Base-by-base conservation (phyloP, 148 eudicot genomes). In the Dianthus caryophyllus region DNA sequence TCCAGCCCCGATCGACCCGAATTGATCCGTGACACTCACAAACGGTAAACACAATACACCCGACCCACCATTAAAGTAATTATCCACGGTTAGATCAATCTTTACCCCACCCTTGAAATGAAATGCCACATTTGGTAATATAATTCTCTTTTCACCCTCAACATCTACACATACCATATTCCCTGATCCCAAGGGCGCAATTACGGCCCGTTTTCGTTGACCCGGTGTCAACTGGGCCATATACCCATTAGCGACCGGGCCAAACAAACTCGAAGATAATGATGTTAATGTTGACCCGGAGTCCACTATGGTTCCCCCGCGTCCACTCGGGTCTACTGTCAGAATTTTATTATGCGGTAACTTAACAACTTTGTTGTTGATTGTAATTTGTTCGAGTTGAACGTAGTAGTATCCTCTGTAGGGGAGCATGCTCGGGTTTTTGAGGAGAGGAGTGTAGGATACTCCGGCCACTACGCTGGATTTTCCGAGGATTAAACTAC, bases 281-380 rank as follows among this genome's bases (percentile, higher is more conserved):
- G 27, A 85, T 8, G 93, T 90, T 36, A 85, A 78, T 1, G 90
- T 80, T 0, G 90, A 73, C 52, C 93, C 93, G 22, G 96, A 85
- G 30, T 41, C 44, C 44, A 41, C 44, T 41, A 41, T 41, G 44
- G 44, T 41, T 9, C 44, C 44, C 12, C 44, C 93, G 9, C 71
- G 63, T 0, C 96, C 96, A n/a, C 43, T 54, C 0, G n/a, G 25
- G 2, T 76, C 79, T 5, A 85, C 79, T 58, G 52, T 64, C 14
- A 84, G 71, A 20, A 39, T 76, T 26, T n/a, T n/a, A n/a, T 62
- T 68, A 54, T 48, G 50, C 21, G 97, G 97, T 1, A 81, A 64
- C 29, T 64, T 84, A 17, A 50, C 22, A 8, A 21, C 7, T 22
- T 77, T 77, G 7, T 83, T 79, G 24, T 94, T 94, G 0, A 90